A percentile compares a stretch with the other conserved stretches of the same genome.
phyloP scores from a whole-genome alignment of 768 basidiomycete species.

The Rhodocollybia butyracea region DNA sequence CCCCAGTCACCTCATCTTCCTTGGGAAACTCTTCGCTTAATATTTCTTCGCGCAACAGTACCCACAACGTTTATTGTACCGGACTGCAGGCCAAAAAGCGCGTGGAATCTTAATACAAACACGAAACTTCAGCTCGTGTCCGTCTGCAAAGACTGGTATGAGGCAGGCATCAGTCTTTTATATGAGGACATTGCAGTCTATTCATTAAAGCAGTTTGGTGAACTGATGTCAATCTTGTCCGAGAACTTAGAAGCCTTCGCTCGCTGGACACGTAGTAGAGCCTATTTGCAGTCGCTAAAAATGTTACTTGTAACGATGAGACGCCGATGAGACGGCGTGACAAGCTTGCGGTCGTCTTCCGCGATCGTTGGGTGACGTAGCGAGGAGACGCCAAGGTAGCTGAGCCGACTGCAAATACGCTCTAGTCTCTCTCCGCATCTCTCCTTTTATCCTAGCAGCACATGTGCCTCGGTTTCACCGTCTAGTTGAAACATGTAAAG shows the following conservation, averaged over 20 bases:
- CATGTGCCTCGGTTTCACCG: too few relatives aligned
- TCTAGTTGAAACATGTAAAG: too few relatives aligned
- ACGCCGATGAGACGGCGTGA: too few relatives aligned
- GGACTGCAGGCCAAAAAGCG: background rate
- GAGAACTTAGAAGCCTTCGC: background rate
- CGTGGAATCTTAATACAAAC: background rate
- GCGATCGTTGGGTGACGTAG: too few relatives aligned
- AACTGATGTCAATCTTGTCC: background rate
- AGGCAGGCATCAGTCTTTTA: background rate
- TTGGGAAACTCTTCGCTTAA: background rate
- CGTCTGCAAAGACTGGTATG: background rate
- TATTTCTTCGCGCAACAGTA: background rate
- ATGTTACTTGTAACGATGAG: too few relatives aligned
- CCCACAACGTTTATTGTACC: background rate
- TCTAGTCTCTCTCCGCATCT: background rate
- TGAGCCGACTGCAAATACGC: too few relatives aligned
- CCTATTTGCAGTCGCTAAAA: too few relatives aligned
- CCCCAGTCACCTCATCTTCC: background rate
- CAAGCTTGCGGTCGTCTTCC: too few relatives aligned
- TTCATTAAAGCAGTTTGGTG: background rate
- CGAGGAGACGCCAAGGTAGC: too few relatives aligned
- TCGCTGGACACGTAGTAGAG: background rate
- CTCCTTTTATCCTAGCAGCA: background rate
- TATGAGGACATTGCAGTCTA: background rate
- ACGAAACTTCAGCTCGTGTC: background rate